These are phyloP conservation scores for Penicillium angulare DNA, from an alignment of 495 filamentous ascomycete genomes.

Conservation along the genomic window DNA sequence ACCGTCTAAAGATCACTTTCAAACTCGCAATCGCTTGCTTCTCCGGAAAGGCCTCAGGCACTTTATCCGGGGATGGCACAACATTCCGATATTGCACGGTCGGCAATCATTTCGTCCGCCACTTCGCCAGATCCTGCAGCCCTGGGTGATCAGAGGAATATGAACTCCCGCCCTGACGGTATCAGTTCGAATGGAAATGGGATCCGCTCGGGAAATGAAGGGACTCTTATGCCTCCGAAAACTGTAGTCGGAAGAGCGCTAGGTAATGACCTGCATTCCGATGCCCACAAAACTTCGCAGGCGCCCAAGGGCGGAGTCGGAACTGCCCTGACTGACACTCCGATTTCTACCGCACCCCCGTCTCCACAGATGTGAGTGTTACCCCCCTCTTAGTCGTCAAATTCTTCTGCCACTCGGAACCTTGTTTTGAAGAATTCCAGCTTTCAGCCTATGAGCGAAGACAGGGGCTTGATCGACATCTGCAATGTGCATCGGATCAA, in stretches of 20 bases:
- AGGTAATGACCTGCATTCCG: constrained; percentile 48
- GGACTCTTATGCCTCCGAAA: constrained; percentile 41
- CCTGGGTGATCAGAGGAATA: constrained; percentile 21
- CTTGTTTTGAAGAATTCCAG: constrained; percentile 10
- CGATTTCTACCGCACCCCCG: constrained; percentile 63
- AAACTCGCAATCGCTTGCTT: neutral
- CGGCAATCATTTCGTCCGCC: constrained; percentile 55
- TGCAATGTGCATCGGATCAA: constrained; percentile 15
- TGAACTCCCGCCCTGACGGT: constrained; percentile 16
- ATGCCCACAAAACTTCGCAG: constrained; percentile 43
- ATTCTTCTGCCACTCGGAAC: constrained; percentile 4
- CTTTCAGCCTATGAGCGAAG: constrained; percentile 15
- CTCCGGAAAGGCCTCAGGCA: neutral
- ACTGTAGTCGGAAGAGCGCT: constrained; percentile 47
- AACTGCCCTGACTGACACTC: constrained; percentile 64
- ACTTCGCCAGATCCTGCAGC: constrained; percentile 29
- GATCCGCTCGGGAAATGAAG: constrained; percentile 31
- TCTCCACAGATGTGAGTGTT: constrained; percentile 67
- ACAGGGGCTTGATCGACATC: constrained; percentile 5
- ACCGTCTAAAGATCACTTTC: neutral
- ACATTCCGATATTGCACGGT: constrained; percentile 57
- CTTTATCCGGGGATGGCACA: constrained; percentile 34
- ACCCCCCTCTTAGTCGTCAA: constrained; percentile 19
- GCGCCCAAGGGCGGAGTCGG: constrained; percentile 53
- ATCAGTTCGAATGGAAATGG: constrained; percentile 24